Evolutionary conservation across 352 stramenopile genomes (phyloP), one percentile per base, ranked within the genome.

Genomic region (Globisporangium takayamanum): DNA sequence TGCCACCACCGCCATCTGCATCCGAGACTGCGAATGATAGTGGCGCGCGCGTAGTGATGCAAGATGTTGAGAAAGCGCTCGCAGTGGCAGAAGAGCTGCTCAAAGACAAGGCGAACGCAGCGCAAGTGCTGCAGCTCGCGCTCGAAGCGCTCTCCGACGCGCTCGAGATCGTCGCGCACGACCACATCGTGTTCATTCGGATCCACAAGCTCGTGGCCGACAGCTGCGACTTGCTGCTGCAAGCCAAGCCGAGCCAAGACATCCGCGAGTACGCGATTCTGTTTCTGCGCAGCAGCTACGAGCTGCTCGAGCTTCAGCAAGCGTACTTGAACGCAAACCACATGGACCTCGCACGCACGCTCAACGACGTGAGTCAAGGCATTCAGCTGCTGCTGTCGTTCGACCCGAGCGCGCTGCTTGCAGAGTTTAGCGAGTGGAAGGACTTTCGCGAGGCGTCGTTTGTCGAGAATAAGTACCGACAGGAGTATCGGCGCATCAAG

Each of bases 401-500:
- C 56, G 80, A 95, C 44, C 76, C 87, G 12, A 88, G 89, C 51
- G 75, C 87, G 58, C 69, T 98, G 51, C 74, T 96, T 22, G 74
- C 87, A 12, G 83, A 94, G 56, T 88, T 97, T 26, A 67, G 81
- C 0, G 87, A 92, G 57, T 94, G 90, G 78, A 75, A 78, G 57
- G 88, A 88, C 52, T 92, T 98, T 44, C 80, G 85, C 18, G 72
- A 95, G 37, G 95, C 90, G 15, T 97, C 89, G 10, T 69, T 88
- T 28, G 80, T 97, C 53, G 94, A 98, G 67, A 87, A 89, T 66
- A 63, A 88, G 55, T 95, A 87, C 68, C 78, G 89, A 25, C 84
- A 92, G 57, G 88, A 97, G 60, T 97, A 97, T 64, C 76, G 82
- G 62, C 82, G 90, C 15, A 93, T 98, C 67, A 97, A 97, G 63